These are phyloP conservation scores for Kwoniella europaea DNA, from an alignment of 768 basidiomycete genomes.

Conservation along the genomic window DNA sequence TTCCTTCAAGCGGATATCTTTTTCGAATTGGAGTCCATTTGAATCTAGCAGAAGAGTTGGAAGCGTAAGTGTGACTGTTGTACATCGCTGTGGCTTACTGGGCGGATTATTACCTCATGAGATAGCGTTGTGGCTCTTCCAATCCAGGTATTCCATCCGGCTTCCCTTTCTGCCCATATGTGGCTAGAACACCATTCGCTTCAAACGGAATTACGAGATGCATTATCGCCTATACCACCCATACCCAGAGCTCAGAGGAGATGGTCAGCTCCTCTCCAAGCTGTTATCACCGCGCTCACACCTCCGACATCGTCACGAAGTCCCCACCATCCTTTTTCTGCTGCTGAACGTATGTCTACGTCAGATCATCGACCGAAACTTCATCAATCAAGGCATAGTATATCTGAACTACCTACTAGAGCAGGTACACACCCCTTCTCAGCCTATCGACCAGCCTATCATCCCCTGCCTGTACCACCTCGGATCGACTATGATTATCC, in stretches of 20 bases:
- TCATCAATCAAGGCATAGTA: constrained; percentile 4
- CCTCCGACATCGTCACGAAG: background rate
- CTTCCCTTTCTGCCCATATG: constrained; percentile 1
- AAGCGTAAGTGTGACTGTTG: background rate
- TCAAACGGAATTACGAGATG: background rate
- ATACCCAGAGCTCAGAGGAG: background rate
- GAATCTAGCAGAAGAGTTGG: background rate
- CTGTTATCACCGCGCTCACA: background rate
- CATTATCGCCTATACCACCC: background rate
- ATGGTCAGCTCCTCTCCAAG: background rate
- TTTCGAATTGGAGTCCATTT: background rate
- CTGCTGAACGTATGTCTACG: background rate
- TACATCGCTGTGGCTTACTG: background rate
- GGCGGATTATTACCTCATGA: background rate
- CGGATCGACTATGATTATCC: background rate
- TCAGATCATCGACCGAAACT: background rate
- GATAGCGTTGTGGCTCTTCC: background rate
- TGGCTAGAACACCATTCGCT: background rate
- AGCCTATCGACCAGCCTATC: background rate
- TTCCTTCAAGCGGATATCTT: background rate
- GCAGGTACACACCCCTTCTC: background rate
- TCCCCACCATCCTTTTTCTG: background rate
- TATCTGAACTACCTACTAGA: background rate
- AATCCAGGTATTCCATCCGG: background rate
- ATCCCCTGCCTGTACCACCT: background rate